Evolutionary conservation across 2,329 filamentous ascomycete species (phyloP).

Genomic region (Cordyceps cicadae): DNA sequence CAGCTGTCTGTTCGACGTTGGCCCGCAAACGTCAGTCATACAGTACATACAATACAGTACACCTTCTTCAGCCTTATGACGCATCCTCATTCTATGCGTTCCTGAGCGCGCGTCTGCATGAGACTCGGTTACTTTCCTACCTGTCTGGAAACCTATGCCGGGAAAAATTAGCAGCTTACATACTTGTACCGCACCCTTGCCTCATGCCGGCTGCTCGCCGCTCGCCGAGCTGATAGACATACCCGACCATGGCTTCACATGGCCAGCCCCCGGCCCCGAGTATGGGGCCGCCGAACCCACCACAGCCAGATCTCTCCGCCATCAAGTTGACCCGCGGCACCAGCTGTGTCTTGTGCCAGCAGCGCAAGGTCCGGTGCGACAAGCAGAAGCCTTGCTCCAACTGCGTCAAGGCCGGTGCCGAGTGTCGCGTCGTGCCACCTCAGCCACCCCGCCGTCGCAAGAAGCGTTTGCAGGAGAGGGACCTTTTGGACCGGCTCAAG

Average conservation of each 20-base stretch:
- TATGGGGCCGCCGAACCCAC: conserved; percentile 11
- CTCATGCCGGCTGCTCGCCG: not conserved
- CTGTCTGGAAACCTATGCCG: not conserved
- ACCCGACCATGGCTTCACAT: conserved; percentile 7
- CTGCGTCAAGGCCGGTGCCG: conserved; percentile 53
- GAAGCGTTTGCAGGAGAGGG: conserved; percentile 60
- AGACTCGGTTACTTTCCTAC: not conserved
- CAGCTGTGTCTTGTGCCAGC: conserved; percentile 65
- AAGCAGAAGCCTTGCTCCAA: conserved; percentile 64
- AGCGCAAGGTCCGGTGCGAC: conserved; percentile 68
- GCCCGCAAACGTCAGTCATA: not conserved
- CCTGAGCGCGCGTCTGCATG: not conserved
- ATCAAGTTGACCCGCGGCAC: conserved; percentile 51
- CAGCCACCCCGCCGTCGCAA: conserved; percentile 50
- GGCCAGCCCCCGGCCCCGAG: conserved; percentile 6
- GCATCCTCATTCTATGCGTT: not conserved
- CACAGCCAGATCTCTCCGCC: conserved; percentile 31
- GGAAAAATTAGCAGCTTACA: not conserved
- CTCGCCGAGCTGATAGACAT: not conserved
- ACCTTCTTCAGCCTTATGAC: conserved; percentile 5
- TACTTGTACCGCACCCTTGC: not conserved
- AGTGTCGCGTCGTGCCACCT: conserved; percentile 53
- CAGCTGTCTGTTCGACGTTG: not conserved
- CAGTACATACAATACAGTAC: too few relatives aligned
- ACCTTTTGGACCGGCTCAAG: conserved; percentile 59